Conservation (phyloP, 139 green algal genomes). For the Gonium pectorale region DNA sequence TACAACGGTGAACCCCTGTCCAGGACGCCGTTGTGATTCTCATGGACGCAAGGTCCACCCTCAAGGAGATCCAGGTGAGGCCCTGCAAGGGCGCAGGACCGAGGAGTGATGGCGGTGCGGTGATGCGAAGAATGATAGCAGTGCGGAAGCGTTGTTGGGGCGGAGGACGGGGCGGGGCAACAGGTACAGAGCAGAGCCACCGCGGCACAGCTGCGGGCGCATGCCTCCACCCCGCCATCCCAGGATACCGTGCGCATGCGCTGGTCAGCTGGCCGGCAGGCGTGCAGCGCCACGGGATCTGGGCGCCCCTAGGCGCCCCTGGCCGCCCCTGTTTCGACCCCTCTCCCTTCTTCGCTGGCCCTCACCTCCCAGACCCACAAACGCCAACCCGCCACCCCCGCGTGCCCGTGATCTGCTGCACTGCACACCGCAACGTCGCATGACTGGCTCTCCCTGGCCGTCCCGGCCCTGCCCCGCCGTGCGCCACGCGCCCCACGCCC, state of each 20-base stretch:
- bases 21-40: conserved; percentile 46
- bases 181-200: no score
- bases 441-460: background rate
- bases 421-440: background rate
- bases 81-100: background rate
- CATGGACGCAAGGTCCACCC: conserved; percentile 32
- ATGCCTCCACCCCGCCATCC: background rate
- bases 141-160: no score
- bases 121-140: background rate
- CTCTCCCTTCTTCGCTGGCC: no score
- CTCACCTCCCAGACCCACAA: background rate
- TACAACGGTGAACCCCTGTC: background rate
- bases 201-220: background rate
- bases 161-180: no score
- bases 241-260: no score
- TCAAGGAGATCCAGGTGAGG: conserved; percentile 36
- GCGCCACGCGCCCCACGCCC: background rate
- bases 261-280: no score
- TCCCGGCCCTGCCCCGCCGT: background rate
- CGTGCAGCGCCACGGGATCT: no score
- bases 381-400: no score
- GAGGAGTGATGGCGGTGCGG: no score
- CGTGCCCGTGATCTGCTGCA: no score
- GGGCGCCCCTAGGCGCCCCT: no score
- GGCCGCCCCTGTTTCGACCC: no score